phyloP scores from a whole-genome alignment of 345 rosid species.

The Salix arbutifolia region DNA sequence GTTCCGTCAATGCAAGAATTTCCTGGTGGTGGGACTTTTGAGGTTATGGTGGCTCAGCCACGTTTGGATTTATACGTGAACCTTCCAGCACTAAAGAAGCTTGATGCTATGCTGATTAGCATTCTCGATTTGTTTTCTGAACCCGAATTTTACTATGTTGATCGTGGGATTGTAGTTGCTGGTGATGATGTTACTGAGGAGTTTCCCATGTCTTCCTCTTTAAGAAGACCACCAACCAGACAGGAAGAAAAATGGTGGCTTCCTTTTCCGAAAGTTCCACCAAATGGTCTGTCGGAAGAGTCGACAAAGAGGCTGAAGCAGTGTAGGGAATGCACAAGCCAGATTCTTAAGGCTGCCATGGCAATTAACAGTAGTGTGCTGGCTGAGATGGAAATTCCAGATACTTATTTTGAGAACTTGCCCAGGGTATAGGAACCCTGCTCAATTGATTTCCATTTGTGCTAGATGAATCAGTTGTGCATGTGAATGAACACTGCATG shows the following conservation, averaged over 20 bases:
- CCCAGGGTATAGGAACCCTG: constrained; percentile 22
- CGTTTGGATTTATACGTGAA: constrained; percentile 25
- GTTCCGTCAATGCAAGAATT: constrained; percentile 22
- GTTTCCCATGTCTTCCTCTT: constrained; percentile 1
- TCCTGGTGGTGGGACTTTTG: constrained; percentile 26
- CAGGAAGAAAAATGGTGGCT: constrained; percentile 33
- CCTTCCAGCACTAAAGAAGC: constrained; percentile 31
- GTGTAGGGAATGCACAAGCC: constrained; percentile 25
- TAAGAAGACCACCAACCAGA: constrained; percentile 8
- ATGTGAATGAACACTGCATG: not conserved
- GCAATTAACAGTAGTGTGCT: constrained; percentile 20
- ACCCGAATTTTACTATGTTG: constrained; percentile 25
- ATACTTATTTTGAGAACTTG: constrained; percentile 18
- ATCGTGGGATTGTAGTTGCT: constrained; percentile 16
- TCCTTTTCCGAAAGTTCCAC: constrained; percentile 25
- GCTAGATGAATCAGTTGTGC: not conserved
- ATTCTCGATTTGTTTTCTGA: constrained; percentile 21
- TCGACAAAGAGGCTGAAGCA: constrained; percentile 18
- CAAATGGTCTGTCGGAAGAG: constrained; percentile 18
- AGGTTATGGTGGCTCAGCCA: constrained; percentile 26
- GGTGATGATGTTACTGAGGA: not conserved
- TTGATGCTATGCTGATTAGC: constrained; percentile 23
- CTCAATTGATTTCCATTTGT: not conserved
- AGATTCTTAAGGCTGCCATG: constrained; percentile 32
- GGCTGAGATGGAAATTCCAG: constrained; percentile 26